phyloP scores from a whole-genome alignment of 2,329 filamentous ascomycete species.

The Lasiodiplodia hormozganensis region DNA sequence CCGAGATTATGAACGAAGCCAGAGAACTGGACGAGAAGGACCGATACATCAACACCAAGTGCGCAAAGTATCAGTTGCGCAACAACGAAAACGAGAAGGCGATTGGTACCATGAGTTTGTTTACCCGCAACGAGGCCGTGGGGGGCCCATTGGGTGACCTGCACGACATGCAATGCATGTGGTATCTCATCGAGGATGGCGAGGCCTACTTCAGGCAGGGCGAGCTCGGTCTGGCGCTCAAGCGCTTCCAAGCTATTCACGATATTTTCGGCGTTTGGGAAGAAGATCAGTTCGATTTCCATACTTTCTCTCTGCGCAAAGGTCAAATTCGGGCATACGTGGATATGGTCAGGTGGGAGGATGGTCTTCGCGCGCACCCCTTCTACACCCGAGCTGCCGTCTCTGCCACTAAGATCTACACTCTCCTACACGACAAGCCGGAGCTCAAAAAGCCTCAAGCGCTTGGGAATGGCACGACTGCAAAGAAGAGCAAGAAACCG shows the following conservation, averaged over 20 bases:
- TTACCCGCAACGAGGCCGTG: conserved; percentile 88
- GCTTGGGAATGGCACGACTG: conserved; percentile 50
- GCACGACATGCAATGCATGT: conserved; percentile 97
- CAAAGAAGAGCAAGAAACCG: conserved; percentile 82
- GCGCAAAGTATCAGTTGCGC: conserved; percentile 93
- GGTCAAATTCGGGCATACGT: conserved; percentile 94
- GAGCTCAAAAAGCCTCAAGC: conserved; percentile 67
- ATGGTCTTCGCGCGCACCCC: conserved; percentile 87
- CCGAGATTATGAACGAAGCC: conserved; percentile 87
- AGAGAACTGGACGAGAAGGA: conserved; percentile 86
- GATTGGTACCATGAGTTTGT: conserved; percentile 87
- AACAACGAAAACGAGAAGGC: conserved; percentile 90
- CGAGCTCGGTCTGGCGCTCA: conserved; percentile 84
- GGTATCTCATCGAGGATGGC: conserved; percentile 95
- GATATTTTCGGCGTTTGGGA: conserved; percentile 98
- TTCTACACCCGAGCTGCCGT: conserved; percentile 88
- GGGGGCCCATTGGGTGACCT: conserved; percentile 90
- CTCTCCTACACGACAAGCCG: conserved; percentile 79
- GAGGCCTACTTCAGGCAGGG: conserved; percentile 84
- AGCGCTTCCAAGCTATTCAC: conserved; percentile 86
- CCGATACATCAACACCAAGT: conserved; percentile 97
- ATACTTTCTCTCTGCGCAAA: conserved; percentile 95
- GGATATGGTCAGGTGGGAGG: conserved; percentile 97
- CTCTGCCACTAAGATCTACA: conserved; percentile 79
- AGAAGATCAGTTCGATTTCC: conserved; percentile 99